These are phyloP conservation scores for Diaporthe helianthi DNA, from an alignment of 2,329 filamentous ascomycete species.

Conservation along the genomic window DNA sequence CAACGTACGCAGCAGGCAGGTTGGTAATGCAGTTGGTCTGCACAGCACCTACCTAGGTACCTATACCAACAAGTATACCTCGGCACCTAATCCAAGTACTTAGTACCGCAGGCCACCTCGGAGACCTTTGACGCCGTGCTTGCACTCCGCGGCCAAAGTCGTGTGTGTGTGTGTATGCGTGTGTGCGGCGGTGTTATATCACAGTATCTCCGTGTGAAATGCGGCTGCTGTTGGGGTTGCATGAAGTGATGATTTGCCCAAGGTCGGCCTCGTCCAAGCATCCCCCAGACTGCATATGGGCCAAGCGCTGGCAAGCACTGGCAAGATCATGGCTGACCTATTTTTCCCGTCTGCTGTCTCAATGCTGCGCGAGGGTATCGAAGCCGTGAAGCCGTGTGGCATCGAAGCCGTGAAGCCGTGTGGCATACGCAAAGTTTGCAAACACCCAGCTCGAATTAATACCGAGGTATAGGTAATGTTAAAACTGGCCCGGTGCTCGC, in stretches of 20 bases:
- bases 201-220: constrained; percentile 14
- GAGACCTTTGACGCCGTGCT: background rate
- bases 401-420: background rate
- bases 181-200: constrained; percentile 17
- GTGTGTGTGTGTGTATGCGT: background rate
- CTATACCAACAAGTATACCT: background rate
- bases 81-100: background rate
- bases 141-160: background rate
- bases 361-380: background rate
- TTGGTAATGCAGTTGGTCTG: background rate
- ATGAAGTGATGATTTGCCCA: constrained; percentile 32
- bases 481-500: constrained; percentile 1
- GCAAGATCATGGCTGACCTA: constrained; percentile 5
- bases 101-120: background rate
- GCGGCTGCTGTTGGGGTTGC: constrained; percentile 22
- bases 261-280: constrained; percentile 24
- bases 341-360: background rate
- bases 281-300: constrained; percentile 18
- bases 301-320: constrained; percentile 10
- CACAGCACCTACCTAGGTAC: too few relatives aligned
- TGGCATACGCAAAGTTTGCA: background rate
- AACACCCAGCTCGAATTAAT: background rate
- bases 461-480: background rate
- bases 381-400: background rate
- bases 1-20: background rate